Percentiles rank a stretch among this genome's conserved stretches.
Conservation (phyloP, 2,329 filamentous ascomycete species). For the Scolecobasidium constrictum region DNA sequence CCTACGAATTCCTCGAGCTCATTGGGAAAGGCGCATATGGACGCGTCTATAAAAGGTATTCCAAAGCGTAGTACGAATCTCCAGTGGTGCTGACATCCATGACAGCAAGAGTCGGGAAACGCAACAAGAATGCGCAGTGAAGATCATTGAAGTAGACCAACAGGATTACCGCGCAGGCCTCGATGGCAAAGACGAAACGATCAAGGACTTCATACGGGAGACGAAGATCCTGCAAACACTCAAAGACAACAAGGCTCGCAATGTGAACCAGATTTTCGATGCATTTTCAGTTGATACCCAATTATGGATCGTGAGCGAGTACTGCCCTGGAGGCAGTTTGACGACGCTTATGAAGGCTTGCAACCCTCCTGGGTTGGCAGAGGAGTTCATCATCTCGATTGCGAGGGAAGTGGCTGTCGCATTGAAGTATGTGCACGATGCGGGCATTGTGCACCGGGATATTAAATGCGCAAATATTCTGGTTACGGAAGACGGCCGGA, state of each 20-base stretch:
- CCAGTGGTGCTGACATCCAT: constrained; percentile 15
- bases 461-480: constrained; percentile 67
- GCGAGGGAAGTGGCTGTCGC: constrained; percentile 52
- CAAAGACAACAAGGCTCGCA: constrained; percentile 61
- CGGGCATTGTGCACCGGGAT: constrained; percentile 55
- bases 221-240: constrained; percentile 60
- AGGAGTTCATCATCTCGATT: constrained; percentile 53
- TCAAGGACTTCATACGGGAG: constrained; percentile 47
- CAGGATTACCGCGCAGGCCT: constrained; percentile 42
- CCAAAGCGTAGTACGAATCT: too few relatives aligned
- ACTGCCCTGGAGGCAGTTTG: constrained; percentile 75
- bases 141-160: constrained; percentile 78
- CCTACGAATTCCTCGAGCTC: constrained; percentile 58
- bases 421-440: constrained; percentile 51
- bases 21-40: constrained; percentile 69
- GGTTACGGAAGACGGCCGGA: constrained; percentile 62
- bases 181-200: constrained; percentile 26
- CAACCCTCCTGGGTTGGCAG: constrained; percentile 34
- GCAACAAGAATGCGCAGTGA: constrained; percentile 55
- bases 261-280: constrained; percentile 74
- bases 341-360: constrained; percentile 47
- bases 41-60: constrained; percentile 59
- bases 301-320: constrained; percentile 83
- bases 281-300: constrained; percentile 66
- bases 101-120: constrained; percentile 27